Conservation (phyloP, 257 asterid species). For the Solanum sitiens region DNA sequence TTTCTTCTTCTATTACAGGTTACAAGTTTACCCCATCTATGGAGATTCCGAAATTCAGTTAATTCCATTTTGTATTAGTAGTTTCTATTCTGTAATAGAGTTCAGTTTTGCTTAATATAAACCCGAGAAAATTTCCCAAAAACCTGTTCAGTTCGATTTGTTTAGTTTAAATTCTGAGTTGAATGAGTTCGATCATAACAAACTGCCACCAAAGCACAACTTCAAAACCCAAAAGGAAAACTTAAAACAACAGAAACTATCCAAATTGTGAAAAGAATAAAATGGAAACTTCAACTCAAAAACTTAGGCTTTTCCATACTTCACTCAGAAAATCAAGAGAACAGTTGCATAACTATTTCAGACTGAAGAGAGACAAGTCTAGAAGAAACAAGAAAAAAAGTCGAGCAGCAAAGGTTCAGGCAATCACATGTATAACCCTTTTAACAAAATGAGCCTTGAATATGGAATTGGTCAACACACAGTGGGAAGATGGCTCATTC, state of each 20-base stretch:
- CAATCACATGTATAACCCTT: not conserved
- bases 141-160: too few species aligned
- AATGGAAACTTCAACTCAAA: not conserved
- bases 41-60: too few species aligned
- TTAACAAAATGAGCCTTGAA: not conserved
- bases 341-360: not conserved
- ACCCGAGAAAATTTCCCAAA: too few species aligned
- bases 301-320: not conserved
- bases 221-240: not conserved
- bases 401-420: not conserved
- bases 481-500: not conserved
- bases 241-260: not conserved
- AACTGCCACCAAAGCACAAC: not conserved
- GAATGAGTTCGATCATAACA: too few species aligned
- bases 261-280: not conserved
- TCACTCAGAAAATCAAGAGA: not conserved
- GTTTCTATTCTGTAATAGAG: too few species aligned
- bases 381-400: not conserved
- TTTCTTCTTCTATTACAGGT: too few species aligned
- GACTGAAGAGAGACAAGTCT: not conserved
- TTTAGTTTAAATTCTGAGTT: too few species aligned
- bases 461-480: not conserved
- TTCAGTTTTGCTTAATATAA: too few species aligned
- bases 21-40: too few species aligned
- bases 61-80: too few species aligned